These are phyloP conservation scores for Cadophora gregata DNA, from an alignment of 2,329 filamentous ascomycete species.

Conservation along the genomic window DNA sequence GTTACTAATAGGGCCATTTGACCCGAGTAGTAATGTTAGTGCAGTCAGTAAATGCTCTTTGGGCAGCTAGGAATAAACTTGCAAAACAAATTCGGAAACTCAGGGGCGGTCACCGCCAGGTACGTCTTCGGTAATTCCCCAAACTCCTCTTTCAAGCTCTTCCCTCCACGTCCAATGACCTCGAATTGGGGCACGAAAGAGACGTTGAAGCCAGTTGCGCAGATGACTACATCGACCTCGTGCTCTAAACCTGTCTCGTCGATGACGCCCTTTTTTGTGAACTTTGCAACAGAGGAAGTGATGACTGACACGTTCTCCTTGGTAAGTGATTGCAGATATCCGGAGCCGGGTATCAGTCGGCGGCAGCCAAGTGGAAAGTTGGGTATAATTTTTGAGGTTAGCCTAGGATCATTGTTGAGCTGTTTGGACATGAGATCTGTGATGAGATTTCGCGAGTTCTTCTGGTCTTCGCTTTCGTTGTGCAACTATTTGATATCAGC, in stretches of 20 bases:
- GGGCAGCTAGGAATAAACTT: constrained; percentile 36
- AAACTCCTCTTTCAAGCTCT: constrained; percentile 34
- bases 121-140: constrained; percentile 35
- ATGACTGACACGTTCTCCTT: constrained; percentile 46
- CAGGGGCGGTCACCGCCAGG: constrained; percentile 34
- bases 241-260: constrained; percentile 40
- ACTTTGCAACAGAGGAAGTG: constrained; percentile 33
- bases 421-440: constrained; percentile 30
- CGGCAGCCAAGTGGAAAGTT: constrained; percentile 48
- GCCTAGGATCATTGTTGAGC: constrained; percentile 24
- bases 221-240: constrained; percentile 47
- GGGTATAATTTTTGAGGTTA: constrained; percentile 34
- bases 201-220: constrained; percentile 46
- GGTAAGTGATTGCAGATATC: constrained; percentile 50
- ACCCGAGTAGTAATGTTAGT: constrained; percentile 38
- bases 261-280: constrained; percentile 46
- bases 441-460: constrained; percentile 25
- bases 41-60: constrained; percentile 31
- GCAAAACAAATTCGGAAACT: constrained; percentile 42
- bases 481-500: constrained; percentile 27
- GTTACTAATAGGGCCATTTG: constrained; percentile 40
- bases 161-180: constrained; percentile 32
- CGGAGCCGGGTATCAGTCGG: constrained; percentile 51
- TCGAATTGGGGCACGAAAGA: constrained; percentile 39
- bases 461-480: constrained; percentile 30